These are phyloP conservation scores for Mallotus repandus DNA, from an alignment of 441 rosid genomes.

Conservation along the genomic window DNA sequence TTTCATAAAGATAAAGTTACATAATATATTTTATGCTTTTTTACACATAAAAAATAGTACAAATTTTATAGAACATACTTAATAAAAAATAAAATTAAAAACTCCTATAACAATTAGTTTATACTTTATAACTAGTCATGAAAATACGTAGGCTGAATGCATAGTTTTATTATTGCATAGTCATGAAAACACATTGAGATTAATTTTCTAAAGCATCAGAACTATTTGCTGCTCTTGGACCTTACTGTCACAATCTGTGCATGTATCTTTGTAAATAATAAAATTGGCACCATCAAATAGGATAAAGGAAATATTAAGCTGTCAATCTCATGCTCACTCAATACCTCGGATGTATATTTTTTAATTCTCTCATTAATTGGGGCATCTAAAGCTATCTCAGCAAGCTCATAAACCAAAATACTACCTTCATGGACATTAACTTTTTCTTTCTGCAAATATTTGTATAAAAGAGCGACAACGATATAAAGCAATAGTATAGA, in stretches of 20 bases:
- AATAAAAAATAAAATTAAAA: too few species aligned
- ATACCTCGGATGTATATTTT: slow-evolving; percentile 74
- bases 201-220: neutral
- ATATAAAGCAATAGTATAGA: neutral
- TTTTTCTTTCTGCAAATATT: slow-evolving; percentile 85
- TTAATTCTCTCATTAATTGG: slow-evolving; percentile 56
- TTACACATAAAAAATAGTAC: too few species aligned
- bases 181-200: neutral
- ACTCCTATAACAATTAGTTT: too few species aligned
- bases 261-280: slow-evolving; percentile 3
- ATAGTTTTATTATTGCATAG: too few species aligned
- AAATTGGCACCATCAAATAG: neutral
- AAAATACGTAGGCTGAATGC: too few species aligned
- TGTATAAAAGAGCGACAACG: slow-evolving; percentile 9
- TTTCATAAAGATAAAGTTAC: too few species aligned
- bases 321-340: slow-evolving; percentile 10
- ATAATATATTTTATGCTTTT: too few species aligned
- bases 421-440: slow-evolving; percentile 80
- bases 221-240: neutral
- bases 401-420: slow-evolving; percentile 66
- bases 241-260: neutral
- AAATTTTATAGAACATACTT: too few species aligned
- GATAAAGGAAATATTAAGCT: neutral
- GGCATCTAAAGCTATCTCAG: slow-evolving; percentile 83
- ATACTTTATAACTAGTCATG: too few species aligned